A percentile compares a stretch with the other conserved stretches of the same genome.
phyloP scores from a whole-genome alignment of 139 green algal genomes.

The Coccomyxa sp. region DNA sequence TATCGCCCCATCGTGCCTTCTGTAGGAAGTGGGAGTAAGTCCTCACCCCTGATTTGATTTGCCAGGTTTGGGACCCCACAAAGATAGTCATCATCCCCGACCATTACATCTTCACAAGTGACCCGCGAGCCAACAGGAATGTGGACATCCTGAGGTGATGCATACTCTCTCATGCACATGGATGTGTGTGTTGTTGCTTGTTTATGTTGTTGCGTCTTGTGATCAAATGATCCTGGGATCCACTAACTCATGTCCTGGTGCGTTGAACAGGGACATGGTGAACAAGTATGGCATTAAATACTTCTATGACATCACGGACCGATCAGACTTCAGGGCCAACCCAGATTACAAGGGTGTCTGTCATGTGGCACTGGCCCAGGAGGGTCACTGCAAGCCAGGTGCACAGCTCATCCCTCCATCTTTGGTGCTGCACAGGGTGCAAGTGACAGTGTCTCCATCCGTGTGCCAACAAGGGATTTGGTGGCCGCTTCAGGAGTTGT shows the following conservation, averaged over 20 bases:
- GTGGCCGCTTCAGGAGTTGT: too few species aligned
- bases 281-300: constrained; percentile 94
- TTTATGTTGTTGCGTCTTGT: background rate
- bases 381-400: constrained; percentile 56
- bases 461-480: too few species aligned
- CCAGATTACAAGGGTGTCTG: constrained; percentile 97
- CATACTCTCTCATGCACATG: background rate
- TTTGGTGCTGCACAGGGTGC: background rate
- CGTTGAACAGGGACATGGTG: constrained; percentile 59
- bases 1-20: background rate
- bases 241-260: background rate
- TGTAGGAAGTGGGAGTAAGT: background rate
- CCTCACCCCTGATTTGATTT: background rate
- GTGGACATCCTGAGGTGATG: constrained; percentile 84
- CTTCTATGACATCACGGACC: constrained; percentile 95
- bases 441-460: background rate
- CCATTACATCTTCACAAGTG: constrained; percentile 97
- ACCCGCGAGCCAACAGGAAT: constrained; percentile 91
- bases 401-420: background rate
- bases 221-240: background rate
- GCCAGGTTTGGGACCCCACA: constrained; percentile 83
- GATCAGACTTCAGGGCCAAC: constrained; percentile 89
- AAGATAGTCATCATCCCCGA: constrained; percentile 92
- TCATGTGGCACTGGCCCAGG: constrained; percentile 90
- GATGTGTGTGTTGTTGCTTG: background rate